phyloP scores from a whole-genome alignment of 768 basidiomycete species.

The Pisolithus tinctorius region DNA sequence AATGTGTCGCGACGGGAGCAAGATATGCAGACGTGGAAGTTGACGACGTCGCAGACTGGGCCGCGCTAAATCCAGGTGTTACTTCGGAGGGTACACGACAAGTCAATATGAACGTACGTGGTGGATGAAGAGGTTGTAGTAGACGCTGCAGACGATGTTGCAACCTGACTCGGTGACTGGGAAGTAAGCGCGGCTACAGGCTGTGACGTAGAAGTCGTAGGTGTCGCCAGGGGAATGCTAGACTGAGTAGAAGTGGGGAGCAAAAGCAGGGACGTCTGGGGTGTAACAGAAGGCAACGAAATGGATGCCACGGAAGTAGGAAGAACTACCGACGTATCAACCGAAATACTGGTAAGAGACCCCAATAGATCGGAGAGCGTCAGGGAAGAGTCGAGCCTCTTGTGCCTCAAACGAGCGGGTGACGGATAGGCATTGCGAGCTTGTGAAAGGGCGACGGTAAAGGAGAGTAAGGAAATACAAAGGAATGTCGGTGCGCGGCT shows the following conservation, averaged over 20 bases:
- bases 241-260: not conserved
- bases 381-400: not conserved
- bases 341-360: not conserved
- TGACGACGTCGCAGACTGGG: not conserved
- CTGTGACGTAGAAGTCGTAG: not conserved
- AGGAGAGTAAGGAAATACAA: slow-evolving; percentile 8
- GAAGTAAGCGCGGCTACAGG: not conserved
- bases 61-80: not conserved
- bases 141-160: not conserved
- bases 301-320: not conserved
- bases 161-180: not conserved
- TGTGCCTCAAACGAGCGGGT: not conserved
- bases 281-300: not conserved
- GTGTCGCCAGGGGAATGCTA: not conserved
- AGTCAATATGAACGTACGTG: not conserved
- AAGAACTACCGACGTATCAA: not conserved
- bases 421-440: not conserved
- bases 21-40: slow-evolving; percentile 1
- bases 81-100: not conserved
- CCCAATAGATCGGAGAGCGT: not conserved
- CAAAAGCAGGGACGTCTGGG: not conserved
- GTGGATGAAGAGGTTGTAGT: not conserved
- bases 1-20: slow-evolving; percentile 1
- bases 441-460: not conserved
- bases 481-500: slow-evolving; percentile 4